These are phyloP conservation scores for Silene latifolia DNA, from an alignment of 148 eudicot genomes.

Conservation along the genomic window DNA sequence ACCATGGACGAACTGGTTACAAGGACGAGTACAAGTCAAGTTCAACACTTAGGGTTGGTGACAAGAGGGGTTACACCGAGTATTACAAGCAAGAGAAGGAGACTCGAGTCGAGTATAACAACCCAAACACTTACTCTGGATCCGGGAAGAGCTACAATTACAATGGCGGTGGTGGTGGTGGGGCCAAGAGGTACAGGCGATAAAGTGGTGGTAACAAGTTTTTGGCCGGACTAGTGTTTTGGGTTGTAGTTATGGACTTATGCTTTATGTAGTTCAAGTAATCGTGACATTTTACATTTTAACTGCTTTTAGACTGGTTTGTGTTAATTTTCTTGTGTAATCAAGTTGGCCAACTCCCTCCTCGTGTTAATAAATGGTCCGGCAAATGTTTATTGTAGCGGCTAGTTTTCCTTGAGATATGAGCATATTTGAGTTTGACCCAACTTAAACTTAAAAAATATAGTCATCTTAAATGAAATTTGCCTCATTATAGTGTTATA, in stretches of 20 bases:
- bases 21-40: constrained; percentile 22
- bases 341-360: too few relatives aligned
- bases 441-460: too few relatives aligned
- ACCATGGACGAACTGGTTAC: constrained; percentile 15
- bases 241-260: not conserved
- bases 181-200: not conserved
- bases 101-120: constrained; percentile 20
- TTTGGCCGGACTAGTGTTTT: not conserved
- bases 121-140: not conserved
- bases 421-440: too few relatives aligned
- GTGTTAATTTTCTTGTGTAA: too few relatives aligned
- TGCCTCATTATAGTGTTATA: too few relatives aligned
- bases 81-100: constrained; percentile 18
- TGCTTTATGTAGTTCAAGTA: too few relatives aligned
- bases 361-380: too few relatives aligned
- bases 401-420: too few relatives aligned
- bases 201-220: constrained; percentile 1
- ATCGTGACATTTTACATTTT: too few relatives aligned
- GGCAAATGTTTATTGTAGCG: too few relatives aligned
- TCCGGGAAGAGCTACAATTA: not conserved
- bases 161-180: not conserved
- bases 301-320: too few relatives aligned
- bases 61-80: constrained; percentile 28
- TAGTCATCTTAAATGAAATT: too few relatives aligned
- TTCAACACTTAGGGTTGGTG: constrained; percentile 17